A percentile compares a stretch with the other conserved stretches of the same genome.
These are phyloP conservation scores for Colletotrichum zoysiae DNA, from an alignment of 2,329 filamentous ascomycete genomes.

Conservation along the genomic window DNA sequence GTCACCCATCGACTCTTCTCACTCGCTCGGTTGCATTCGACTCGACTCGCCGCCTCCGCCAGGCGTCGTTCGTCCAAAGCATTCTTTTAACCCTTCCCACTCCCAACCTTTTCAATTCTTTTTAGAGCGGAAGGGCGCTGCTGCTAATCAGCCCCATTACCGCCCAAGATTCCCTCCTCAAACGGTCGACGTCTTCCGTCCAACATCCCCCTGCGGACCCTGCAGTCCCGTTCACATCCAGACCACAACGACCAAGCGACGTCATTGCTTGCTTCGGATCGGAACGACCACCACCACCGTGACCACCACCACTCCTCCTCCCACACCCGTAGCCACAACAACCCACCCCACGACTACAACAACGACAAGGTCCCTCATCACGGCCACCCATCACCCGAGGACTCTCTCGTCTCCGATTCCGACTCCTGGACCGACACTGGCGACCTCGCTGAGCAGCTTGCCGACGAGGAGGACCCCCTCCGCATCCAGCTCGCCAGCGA, in stretches of 20 bases:
- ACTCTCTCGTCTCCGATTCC: slow-evolving; percentile 72
- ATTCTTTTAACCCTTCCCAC: slow-evolving; percentile 49
- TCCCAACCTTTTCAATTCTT: slow-evolving; percentile 47
- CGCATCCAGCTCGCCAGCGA: slow-evolving; percentile 76
- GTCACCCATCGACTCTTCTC: slow-evolving; percentile 17
- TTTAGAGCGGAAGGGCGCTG: slow-evolving; percentile 73
- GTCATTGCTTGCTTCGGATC: slow-evolving; percentile 58
- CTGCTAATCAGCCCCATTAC: slow-evolving; percentile 80
- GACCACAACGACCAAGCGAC: slow-evolving; percentile 57
- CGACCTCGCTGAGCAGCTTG: slow-evolving; percentile 92
- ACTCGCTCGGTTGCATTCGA: slow-evolving; percentile 11
- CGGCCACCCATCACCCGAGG: slow-evolving; percentile 61
- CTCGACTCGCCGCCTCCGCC: slow-evolving; percentile 24
- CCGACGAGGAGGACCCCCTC: slow-evolving; percentile 86
- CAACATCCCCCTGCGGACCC: slow-evolving; percentile 88
- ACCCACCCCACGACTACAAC: slow-evolving; percentile 55
- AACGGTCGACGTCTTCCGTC: slow-evolving; percentile 77
- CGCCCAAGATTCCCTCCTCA: slow-evolving; percentile 88
- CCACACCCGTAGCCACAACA: slow-evolving; percentile 50
- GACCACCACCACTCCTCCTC: slow-evolving; percentile 50
- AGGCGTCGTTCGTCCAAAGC: slow-evolving; percentile 42
- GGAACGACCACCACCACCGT: slow-evolving; percentile 53
- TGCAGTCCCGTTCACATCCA: slow-evolving; percentile 60
- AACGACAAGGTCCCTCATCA: slow-evolving; percentile 60
- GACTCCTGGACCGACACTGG: slow-evolving; percentile 90